Percentiles rank a stretch among this genome's conserved stretches.
phyloP scores from a whole-genome alignment of 2,329 filamentous ascomycete genomes.

The Arthrocladium fulminans region DNA sequence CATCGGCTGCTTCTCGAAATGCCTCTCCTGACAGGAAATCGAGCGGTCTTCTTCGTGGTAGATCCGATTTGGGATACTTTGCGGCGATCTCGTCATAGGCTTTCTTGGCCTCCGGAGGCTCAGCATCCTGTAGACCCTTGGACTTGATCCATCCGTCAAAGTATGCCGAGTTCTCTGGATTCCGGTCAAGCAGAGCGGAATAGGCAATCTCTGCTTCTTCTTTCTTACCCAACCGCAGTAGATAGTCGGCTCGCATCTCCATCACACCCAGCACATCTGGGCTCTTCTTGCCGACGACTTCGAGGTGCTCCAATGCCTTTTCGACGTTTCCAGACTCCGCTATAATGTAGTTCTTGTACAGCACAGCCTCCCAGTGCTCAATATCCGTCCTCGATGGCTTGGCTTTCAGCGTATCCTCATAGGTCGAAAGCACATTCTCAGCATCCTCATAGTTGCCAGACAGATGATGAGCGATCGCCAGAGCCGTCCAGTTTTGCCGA shows the following conservation, averaged over 20 bases:
- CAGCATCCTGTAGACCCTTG: slow-evolving; percentile 53
- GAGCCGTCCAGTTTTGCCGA: slow-evolving; percentile 93
- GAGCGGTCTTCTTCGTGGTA: slow-evolving; percentile 73
- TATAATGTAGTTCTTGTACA: slow-evolving; percentile 95
- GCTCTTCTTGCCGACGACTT: slow-evolving; percentile 65
- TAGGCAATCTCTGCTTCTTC: slow-evolving; percentile 78
- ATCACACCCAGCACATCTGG: slow-evolving; percentile 77
- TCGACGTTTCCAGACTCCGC: slow-evolving; percentile 77
- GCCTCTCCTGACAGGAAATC: slow-evolving; percentile 79
- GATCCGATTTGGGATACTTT: slow-evolving; percentile 75
- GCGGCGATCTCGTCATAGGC: slow-evolving; percentile 75
- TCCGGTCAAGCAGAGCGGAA: slow-evolving; percentile 70
- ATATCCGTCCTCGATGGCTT: slow-evolving; percentile 64
- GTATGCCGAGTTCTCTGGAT: slow-evolving; percentile 78
- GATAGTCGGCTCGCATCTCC: slow-evolving; percentile 77
- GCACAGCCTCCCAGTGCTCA: slow-evolving; percentile 84
- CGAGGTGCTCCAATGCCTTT: slow-evolving; percentile 76
- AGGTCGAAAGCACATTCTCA: slow-evolving; percentile 82
- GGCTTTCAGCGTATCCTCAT: slow-evolving; percentile 85
- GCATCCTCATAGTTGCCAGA: slow-evolving; percentile 77
- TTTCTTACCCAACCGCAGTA: slow-evolving; percentile 65
- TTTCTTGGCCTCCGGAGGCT: slow-evolving; percentile 57
- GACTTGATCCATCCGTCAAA: slow-evolving; percentile 68
- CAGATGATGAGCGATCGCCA: slow-evolving; percentile 87
- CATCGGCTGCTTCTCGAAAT: slow-evolving; percentile 68